Conservation (phyloP, 257 asterid species). For the Anisodus acutangulus region DNA sequence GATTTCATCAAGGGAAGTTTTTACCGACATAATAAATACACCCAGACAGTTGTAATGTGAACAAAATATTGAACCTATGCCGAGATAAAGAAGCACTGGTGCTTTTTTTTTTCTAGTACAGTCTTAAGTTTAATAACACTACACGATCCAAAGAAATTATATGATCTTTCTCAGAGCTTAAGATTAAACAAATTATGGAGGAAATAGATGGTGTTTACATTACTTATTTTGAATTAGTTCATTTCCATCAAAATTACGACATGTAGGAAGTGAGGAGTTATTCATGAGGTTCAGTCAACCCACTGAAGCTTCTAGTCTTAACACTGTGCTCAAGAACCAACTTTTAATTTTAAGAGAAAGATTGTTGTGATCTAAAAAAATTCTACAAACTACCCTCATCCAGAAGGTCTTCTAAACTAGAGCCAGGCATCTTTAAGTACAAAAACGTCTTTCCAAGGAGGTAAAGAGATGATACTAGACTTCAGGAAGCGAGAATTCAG, state of each 20-base stretch:
- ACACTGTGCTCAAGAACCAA: neutral
- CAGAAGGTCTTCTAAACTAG: neutral
- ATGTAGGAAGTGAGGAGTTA: neutral
- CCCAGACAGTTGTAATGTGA: neutral
- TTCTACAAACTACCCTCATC: conserved; percentile 5
- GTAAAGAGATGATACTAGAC: neutral
- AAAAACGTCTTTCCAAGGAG: neutral
- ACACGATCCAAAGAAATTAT: neutral
- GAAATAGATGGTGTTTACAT: neutral
- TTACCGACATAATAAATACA: neutral
- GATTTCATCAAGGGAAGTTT: neutral
- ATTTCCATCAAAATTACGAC: neutral
- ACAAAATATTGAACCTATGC: neutral
- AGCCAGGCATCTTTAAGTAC: neutral
- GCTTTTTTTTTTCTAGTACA: neutral
- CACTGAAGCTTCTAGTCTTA: neutral
- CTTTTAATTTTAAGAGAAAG: neutral
- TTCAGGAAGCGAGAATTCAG: neutral
- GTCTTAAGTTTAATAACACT: neutral
- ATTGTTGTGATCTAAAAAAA: neutral
- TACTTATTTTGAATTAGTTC: neutral
- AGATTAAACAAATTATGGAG: neutral
- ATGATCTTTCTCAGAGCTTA: neutral
- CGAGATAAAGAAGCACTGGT: neutral
- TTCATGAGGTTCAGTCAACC: conserved; percentile 14